A percentile compares a stretch with the other conserved stretches of the same genome.
Conservation (phyloP, 2,329 filamentous ascomycete genomes). For the Pseudogymnoascus sp. region DNA sequence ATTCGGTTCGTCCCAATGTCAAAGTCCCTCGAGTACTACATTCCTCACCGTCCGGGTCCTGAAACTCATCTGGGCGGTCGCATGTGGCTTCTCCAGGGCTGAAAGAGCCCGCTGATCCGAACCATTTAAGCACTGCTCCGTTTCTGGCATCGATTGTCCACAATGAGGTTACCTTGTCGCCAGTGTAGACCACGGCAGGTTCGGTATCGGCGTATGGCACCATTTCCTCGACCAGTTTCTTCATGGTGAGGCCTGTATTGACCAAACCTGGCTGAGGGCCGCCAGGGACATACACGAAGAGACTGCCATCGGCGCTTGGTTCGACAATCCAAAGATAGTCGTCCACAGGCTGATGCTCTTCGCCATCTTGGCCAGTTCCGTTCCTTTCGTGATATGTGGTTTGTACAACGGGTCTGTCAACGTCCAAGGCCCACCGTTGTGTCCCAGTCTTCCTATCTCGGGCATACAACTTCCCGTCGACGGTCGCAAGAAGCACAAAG, state of each 20-base stretch:
- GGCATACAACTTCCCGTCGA: slow-evolving; percentile 94
- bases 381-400: slow-evolving; percentile 73
- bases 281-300: slow-evolving; percentile 78
- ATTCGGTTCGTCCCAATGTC: slow-evolving; percentile 79
- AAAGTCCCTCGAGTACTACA: slow-evolving; percentile 75
- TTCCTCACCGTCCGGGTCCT: slow-evolving; percentile 53
- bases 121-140: slow-evolving; percentile 74
- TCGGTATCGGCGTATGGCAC: slow-evolving; percentile 68
- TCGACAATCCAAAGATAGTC: slow-evolving; percentile 95
- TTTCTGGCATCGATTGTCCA: slow-evolving; percentile 83
- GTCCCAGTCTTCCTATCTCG: slow-evolving; percentile 79
- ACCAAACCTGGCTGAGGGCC: slow-evolving; percentile 50
- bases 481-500: slow-evolving; percentile 98
- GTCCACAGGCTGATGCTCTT: slow-evolving; percentile 53
- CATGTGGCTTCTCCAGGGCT: slow-evolving; percentile 29
- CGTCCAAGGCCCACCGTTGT: slow-evolving; percentile 76
- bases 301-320: slow-evolving; percentile 74
- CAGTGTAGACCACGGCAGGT: slow-evolving; percentile 78
- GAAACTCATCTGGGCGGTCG: slow-evolving; percentile 56
- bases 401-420: slow-evolving; percentile 82
- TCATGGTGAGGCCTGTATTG: slow-evolving; percentile 67
- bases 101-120: slow-evolving; percentile 64
- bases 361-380: slow-evolving; percentile 45
- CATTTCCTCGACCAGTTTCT: slow-evolving; percentile 76
- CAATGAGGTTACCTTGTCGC: slow-evolving; percentile 82